Evolutionary conservation across 768 basidiomycete species (phyloP), one percentile per base, ranked within the genome.

Genomic region (Coprinopsis cinerea): DNA sequence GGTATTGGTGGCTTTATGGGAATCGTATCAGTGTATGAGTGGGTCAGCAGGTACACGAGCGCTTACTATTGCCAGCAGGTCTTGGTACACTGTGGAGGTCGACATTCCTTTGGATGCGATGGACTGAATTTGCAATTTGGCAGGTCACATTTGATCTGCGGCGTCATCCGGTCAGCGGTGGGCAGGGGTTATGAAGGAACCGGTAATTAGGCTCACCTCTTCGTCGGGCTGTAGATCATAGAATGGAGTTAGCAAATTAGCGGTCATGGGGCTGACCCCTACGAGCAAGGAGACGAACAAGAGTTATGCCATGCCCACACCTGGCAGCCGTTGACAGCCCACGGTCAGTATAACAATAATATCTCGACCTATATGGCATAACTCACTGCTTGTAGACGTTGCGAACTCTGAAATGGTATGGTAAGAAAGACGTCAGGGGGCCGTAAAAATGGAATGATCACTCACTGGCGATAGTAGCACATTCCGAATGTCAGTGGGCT

Each of bases 1-100:
- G 81, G 54, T 70, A 82, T 59, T 83, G 79, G 37, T 67, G 80
- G 55, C 81, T 83, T 59, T n/a, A 14, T 7, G 15, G 15, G 7
- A 36, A 26, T n/a, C n/a, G n/a, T n/a, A 42, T 57, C 14, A 53
- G 58, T 52, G 60, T 52, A 61, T 62, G 56, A 51, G n/a, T 17
- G 49, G 57, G 52, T 58, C 57, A 32, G 45, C 22, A 32, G 34
- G 28, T 14, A 37, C 44, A 36, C 30, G n/a, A 48, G 48, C 47
- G 69, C 83, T 57, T 64, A 85, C 83, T 85, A 84, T 64, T 85
- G 83, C 81, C 83, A 84, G 62, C 83, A 85, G 49, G 71, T 74
- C 53, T 73, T 62, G 53, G 65, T 71, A 59, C 83, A 85, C 37
- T 63, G 55, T 28, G 79, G 78, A 2, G 76, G 72, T 41, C 57